A percentile compares a stretch with the other conserved stretches of the same genome.
Evolutionary conservation across 2,329 filamentous ascomycete genomes (phyloP).

Genomic region (Xylaria multiplex): DNA sequence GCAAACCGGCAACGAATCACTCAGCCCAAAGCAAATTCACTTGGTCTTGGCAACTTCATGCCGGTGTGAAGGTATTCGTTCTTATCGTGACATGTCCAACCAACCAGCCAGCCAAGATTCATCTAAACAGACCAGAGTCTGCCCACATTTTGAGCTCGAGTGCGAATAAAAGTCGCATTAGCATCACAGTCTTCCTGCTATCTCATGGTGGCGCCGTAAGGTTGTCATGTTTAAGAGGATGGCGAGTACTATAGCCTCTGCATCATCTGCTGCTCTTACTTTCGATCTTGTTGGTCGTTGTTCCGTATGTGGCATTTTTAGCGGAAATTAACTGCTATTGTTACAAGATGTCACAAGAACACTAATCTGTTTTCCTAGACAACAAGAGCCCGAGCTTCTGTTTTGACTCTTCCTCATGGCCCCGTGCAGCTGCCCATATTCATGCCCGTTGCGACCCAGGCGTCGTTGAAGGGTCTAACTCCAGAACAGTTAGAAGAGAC

Average conservation of each 20-base stretch:
- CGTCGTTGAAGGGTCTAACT: conserved; percentile 92
- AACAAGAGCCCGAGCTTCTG: conserved; percentile 91
- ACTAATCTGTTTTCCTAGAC: conserved; percentile 65
- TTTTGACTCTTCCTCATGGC: conserved; percentile 89
- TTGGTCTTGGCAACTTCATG: conserved; percentile 16
- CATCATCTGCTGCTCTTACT: conserved; percentile 71
- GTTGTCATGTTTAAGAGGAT: conserved; percentile 49
- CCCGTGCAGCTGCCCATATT: conserved; percentile 91
- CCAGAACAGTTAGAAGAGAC: conserved; percentile 91
- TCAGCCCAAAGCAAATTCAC: conserved; percentile 23
- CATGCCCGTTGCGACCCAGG: conserved; percentile 98
- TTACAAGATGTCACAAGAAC: neutral
- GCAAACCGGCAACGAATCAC: neutral
- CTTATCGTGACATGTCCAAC: conserved; percentile 1
- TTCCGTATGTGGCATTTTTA: conserved; percentile 68
- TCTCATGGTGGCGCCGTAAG: conserved; percentile 14
- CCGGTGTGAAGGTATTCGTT: neutral
- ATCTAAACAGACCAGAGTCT: neutral
- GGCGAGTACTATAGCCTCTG: conserved; percentile 60
- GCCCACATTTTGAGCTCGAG: neutral
- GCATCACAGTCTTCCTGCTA: neutral
- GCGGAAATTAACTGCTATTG: neutral
- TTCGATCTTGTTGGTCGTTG: conserved; percentile 83
- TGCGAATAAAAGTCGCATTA: neutral
- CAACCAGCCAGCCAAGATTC: neutral